These are phyloP conservation scores for Aspergillus ochraceoroseus DNA, from an alignment of 2,329 filamentous ascomycete species.

Conservation along the genomic window DNA sequence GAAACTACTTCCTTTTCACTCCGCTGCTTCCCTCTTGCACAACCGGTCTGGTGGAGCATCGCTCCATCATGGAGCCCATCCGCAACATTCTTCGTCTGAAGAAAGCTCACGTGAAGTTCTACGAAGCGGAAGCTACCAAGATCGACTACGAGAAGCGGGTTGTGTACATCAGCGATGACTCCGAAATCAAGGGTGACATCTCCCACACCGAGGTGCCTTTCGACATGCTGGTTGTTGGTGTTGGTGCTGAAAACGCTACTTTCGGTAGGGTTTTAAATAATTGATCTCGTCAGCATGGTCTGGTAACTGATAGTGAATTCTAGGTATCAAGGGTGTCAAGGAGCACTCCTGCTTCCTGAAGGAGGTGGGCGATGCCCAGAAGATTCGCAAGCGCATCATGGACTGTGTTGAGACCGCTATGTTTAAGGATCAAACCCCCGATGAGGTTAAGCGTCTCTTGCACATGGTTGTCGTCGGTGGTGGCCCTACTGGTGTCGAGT, in stretches of 20 bases:
- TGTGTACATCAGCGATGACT: constrained; percentile 84
- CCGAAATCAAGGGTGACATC: constrained; percentile 80
- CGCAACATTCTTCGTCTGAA: constrained; percentile 94
- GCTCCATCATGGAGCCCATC: constrained; percentile 99
- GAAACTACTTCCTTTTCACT: constrained; percentile 99
- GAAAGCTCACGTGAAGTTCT: constrained; percentile 88
- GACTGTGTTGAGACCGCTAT: constrained; percentile 97
- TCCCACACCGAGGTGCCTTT: constrained; percentile 86
- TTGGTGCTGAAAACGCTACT: constrained; percentile 96
- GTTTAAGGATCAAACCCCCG: constrained; percentile 88
- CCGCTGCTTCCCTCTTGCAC: constrained; percentile 95
- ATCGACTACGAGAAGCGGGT: constrained; percentile 89
- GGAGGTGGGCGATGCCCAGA: constrained; percentile 93
- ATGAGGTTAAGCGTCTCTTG: constrained; percentile 87
- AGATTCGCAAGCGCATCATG: constrained; percentile 98
- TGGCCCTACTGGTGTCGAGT: constrained; percentile 95
- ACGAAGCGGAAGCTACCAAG: constrained; percentile 94
- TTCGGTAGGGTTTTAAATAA: constrained; percentile 58
- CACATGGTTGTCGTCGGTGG: constrained; percentile 97
- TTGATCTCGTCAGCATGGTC: neutral
- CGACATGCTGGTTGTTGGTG: constrained; percentile 96
- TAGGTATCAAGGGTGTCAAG: constrained; percentile 81
- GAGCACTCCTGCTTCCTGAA: constrained; percentile 98
- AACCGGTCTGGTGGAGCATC: constrained; percentile 94
- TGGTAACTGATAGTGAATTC: constrained; percentile 13